Evolutionary conservation across 805 yeast species (phyloP).

Genomic region (Maudiozyma pseudohumilis): DNA sequence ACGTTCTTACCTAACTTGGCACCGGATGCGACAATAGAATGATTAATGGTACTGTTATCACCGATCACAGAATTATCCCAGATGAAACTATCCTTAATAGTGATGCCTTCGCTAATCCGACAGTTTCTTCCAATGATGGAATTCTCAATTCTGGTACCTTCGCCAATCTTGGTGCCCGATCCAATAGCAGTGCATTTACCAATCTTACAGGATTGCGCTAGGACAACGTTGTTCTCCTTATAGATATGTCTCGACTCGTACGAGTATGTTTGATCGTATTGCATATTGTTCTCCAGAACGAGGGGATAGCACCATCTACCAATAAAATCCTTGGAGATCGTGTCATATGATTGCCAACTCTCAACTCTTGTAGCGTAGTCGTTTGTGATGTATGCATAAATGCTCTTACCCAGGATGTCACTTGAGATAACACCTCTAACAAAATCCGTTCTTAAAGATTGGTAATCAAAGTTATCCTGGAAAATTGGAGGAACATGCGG

Average conservation of each 20-base stretch:
- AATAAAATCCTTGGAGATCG: conserved; percentile 79
- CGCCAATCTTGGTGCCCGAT: conserved; percentile 63
- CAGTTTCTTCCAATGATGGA: conserved; percentile 84
- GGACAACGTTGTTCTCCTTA: conserved; percentile 77
- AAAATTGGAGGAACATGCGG: conserved; percentile 91
- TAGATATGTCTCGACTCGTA: conserved; percentile 82
- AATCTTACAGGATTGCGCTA: conserved; percentile 87
- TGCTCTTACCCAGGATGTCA: conserved; percentile 81
- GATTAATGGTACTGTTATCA: conserved; percentile 48
- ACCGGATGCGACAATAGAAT: conserved; percentile 62
- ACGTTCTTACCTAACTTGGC: conserved; percentile 47
- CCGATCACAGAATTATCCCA: conserved; percentile 78
- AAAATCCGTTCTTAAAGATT: conserved; percentile 74
- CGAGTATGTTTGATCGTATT: conserved; percentile 60
- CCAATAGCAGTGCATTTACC: conserved; percentile 80
- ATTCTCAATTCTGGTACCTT: conserved; percentile 51
- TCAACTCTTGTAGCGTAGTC: conserved; percentile 94
- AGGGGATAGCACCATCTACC: conserved; percentile 91
- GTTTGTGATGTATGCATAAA: conserved; percentile 76
- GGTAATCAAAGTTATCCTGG: conserved; percentile 94
- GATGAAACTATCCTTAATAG: conserved; percentile 63
- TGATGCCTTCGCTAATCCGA: conserved; percentile 68
- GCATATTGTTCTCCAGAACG: conserved; percentile 74
- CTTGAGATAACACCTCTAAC: conserved; percentile 84
- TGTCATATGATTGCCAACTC: conserved; percentile 87